Evolutionary conservation across 106 monocot species (phyloP), one percentile per base, ranked within the genome.

Genomic region (Chionographis japonica): DNA sequence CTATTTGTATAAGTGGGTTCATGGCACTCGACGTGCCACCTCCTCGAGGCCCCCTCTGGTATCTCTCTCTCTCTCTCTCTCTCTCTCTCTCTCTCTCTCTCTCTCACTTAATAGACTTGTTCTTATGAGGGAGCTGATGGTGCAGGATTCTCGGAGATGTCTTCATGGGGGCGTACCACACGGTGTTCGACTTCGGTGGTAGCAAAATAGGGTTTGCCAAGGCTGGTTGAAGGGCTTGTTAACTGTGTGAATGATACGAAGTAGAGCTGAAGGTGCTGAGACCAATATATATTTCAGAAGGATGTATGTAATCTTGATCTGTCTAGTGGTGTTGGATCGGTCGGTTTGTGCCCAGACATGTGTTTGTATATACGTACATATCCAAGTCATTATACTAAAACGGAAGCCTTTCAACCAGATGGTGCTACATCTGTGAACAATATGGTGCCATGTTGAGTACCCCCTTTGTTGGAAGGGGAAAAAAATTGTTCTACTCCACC

Each of bases 61-160:
- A 83, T 60, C 49, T 18, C 43, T 46, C 43, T 46, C 43, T 46
- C 43, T 46, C 43, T 46, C 43, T 46, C 43, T 46, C 43, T 46
- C 43, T 46, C 43, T 46, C 46, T 46, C 46, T 46, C 46, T 46
- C 46, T 46, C 46, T 46, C 46, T 46, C 46, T 46, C 46, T 46
- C 46, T 46, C 46, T 46, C 46, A 0, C 27, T 54, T 27, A 39
- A 14, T 50, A 4, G 20, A 6, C 55, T 9, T 60, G 36, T 62
- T 39, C 46, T 68, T 18, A 68, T 20, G 6, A 41, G 42, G 53
- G 39, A 6, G 1, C 13, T 50, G 4, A 56, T 14, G 2, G 8
- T 71, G 75, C 79, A 89, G 88, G 85, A 79, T 89, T 70, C 76
- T 89, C 37, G 89, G 89, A 59, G 89, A 89, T 57, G 85, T 85